Percentiles rank a stretch among this genome's conserved stretches.
Evolutionary conservation across 176 grass and related monocot species (phyloP).

Genomic region (Lolium multiflorum): DNA sequence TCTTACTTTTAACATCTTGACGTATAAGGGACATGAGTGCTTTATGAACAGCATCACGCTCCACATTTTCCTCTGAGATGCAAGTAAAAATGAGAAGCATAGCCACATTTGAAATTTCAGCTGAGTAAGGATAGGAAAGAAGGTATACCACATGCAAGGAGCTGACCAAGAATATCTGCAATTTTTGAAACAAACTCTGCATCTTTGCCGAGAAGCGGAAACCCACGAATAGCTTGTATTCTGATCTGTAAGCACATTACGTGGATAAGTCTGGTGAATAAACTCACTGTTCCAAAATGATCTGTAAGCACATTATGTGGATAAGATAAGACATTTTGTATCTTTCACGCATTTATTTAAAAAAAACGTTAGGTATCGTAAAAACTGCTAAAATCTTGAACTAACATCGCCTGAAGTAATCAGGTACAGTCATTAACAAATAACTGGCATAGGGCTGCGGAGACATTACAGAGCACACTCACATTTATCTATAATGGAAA

Average conservation of each 20-base stretch:
- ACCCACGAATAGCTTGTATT: conserved; percentile 96
- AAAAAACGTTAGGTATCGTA: conserved; percentile 13
- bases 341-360: conserved; percentile 20
- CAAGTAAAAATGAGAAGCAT: conserved; percentile 36
- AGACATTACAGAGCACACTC: background rate
- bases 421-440: conserved; percentile 38
- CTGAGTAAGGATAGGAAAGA: conserved; percentile 38
- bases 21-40: conserved; percentile 93
- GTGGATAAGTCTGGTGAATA: conserved; percentile 16
- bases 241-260: conserved; percentile 72
- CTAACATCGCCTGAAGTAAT: conserved; percentile 17
- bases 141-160: conserved; percentile 78
- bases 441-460: background rate
- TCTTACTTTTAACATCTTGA: conserved; percentile 92
- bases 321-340: background rate
- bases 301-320: background rate
- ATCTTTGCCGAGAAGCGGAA: conserved; percentile 97
- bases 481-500: conserved; percentile 27
- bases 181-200: conserved; percentile 91
- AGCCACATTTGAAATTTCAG: conserved; percentile 25
- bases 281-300: conserved; percentile 11
- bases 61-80: conserved; percentile 92
- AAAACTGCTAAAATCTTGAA: background rate
- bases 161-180: conserved; percentile 93
- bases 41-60: conserved; percentile 99